Conservation (phyloP, 2,329 filamentous ascomycete genomes). For the Penicillium rolfsii region DNA sequence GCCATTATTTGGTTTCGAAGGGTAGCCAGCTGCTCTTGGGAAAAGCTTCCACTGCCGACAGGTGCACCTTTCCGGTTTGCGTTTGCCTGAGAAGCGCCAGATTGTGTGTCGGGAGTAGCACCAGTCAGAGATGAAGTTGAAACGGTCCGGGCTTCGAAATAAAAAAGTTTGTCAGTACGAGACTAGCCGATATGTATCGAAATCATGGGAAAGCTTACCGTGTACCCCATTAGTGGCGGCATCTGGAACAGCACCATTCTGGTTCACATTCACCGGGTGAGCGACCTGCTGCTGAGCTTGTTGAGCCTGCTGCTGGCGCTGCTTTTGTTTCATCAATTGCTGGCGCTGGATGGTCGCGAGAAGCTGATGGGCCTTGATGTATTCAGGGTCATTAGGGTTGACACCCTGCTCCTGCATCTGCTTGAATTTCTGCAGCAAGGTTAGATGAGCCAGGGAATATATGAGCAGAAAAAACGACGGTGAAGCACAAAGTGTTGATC, state of each 20-base stretch:
- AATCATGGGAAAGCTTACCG: conserved; percentile 35
- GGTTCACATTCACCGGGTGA: conserved; percentile 40
- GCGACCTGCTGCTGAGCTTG: conserved; percentile 49
- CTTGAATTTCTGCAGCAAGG: conserved; percentile 71
- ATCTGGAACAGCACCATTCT: conserved; percentile 42
- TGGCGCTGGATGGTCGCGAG: conserved; percentile 70
- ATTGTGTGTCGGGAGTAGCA: conserved; percentile 26
- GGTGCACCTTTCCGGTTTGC: conserved; percentile 36
- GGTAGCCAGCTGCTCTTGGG: conserved; percentile 74
- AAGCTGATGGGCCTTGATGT: conserved; percentile 77
- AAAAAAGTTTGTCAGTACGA: background rate
- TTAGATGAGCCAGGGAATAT: conserved; percentile 38
- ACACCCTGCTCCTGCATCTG: conserved; percentile 87
- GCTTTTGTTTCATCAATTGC: conserved; percentile 51
- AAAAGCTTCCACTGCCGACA: conserved; percentile 63
- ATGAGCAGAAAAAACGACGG: background rate
- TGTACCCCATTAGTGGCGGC: conserved; percentile 46
- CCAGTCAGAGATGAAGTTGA: conserved; percentile 40
- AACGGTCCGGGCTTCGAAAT: conserved; percentile 39
- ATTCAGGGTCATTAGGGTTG: conserved; percentile 81
- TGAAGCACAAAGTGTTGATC: background rate
- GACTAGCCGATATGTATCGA: background rate
- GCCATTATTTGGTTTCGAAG: conserved; percentile 86
- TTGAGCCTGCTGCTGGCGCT: conserved; percentile 51
- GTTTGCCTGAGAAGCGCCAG: conserved; percentile 27